A percentile compares a stretch with the other conserved stretches of the same genome.
Evolutionary conservation across 2,329 filamentous ascomycete species (phyloP).

Genomic region (Talaromyces sp.): DNA sequence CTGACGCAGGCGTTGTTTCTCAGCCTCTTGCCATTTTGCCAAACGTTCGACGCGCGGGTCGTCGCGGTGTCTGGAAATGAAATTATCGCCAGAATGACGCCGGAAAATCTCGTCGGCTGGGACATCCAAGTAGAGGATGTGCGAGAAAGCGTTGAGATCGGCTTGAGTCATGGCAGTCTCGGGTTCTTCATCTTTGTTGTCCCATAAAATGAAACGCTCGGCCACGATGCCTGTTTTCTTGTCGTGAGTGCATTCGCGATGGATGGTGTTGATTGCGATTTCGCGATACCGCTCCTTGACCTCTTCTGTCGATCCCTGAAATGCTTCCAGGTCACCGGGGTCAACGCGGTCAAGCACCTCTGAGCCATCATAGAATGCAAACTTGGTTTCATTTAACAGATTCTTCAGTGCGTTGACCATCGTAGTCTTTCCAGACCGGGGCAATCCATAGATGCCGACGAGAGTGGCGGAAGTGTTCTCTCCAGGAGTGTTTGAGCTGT

Average conservation of each 20-base stretch:
- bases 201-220: conserved; percentile 55
- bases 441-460: conserved; percentile 51
- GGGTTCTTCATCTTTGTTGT: conserved; percentile 25
- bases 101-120: conserved; percentile 30
- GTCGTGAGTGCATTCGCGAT: conserved; percentile 26
- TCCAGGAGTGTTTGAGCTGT: background rate
- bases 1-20: conserved; percentile 38
- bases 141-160: conserved; percentile 47
- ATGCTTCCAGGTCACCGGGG: conserved; percentile 44
- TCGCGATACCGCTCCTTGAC: conserved; percentile 37
- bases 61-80: conserved; percentile 32
- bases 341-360: conserved; percentile 39
- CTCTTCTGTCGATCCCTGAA: conserved; percentile 34
- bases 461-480: conserved; percentile 18
- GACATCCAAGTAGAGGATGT: conserved; percentile 53
- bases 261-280: conserved; percentile 43
- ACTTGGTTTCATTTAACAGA: conserved; percentile 28
- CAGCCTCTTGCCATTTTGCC: conserved; percentile 42
- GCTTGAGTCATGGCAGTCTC: conserved; percentile 36
- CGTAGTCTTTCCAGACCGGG: conserved; percentile 50
- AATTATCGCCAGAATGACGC: conserved; percentile 33
- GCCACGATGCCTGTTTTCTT: conserved; percentile 44
- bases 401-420: conserved; percentile 38
- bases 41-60: conserved; percentile 33
- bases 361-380: conserved; percentile 50